Percentiles rank a stretch among this genome's conserved stretches.
Conservation (phyloP, 1,139 yeast genomes). For the Magnusiomyces magnusii region DNA sequence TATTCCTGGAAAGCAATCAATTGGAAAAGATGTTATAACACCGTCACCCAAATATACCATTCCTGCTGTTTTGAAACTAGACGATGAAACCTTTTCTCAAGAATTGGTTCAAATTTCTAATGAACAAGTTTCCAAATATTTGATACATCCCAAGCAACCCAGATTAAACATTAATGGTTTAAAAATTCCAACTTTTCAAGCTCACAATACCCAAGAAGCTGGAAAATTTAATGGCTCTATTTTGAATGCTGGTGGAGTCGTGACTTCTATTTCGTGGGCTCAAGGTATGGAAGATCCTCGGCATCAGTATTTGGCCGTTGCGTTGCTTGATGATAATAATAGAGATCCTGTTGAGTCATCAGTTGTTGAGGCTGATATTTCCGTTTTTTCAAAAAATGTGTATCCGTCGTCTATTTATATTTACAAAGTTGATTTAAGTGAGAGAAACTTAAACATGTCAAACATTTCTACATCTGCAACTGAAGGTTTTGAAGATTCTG, state of each 20-base stretch:
- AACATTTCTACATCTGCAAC: too few relatives aligned
- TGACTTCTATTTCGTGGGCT: slow-evolving; percentile 27
- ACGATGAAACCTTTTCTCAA: neutral
- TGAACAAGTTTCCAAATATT: neutral
- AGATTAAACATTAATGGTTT: slow-evolving; percentile 5
- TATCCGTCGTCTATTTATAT: slow-evolving; percentile 23
- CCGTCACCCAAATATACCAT: neutral
- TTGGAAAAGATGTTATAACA: slow-evolving; percentile 15
- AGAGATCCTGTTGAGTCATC: slow-evolving; percentile 30
- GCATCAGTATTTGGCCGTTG: slow-evolving; percentile 45
- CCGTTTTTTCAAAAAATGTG: slow-evolving; percentile 19
- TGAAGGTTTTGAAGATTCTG: too few relatives aligned
- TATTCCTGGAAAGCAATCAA: slow-evolving; percentile 19
- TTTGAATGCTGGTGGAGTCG: slow-evolving; percentile 26
- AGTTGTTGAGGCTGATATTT: slow-evolving; percentile 18
- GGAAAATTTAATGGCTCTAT: slow-evolving; percentile 15
- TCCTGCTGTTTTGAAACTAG: neutral
- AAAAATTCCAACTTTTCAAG: slow-evolving; percentile 4
- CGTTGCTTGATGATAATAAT: slow-evolving; percentile 46
- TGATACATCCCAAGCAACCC: neutral
- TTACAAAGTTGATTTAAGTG: slow-evolving; percentile 16
- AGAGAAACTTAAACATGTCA: too few relatives aligned
- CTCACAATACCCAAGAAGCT: neutral
- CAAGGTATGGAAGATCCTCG: slow-evolving; percentile 27
- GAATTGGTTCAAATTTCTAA: neutral